These are phyloP conservation scores for Macrophomina tecta DNA, from an alignment of 2,329 filamentous ascomycete genomes.

Conservation along the genomic window DNA sequence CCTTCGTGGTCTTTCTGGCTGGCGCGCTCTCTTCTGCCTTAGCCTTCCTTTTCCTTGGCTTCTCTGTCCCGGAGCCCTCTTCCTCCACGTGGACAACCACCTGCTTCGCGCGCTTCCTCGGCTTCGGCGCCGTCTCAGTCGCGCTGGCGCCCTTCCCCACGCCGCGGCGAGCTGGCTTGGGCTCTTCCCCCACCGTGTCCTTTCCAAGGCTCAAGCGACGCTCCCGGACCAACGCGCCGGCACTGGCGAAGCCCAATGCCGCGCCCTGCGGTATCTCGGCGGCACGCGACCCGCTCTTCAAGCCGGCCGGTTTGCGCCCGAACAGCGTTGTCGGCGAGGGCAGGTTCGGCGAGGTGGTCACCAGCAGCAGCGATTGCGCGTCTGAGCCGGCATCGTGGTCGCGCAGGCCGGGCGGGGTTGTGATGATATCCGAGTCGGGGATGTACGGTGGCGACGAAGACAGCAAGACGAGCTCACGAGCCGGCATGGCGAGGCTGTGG, in stretches of 20 bases:
- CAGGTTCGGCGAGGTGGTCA: slow-evolving; percentile 34
- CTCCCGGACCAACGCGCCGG: slow-evolving; percentile 40
- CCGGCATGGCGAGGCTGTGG: neutral
- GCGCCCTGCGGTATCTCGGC: slow-evolving; percentile 36
- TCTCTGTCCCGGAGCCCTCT: slow-evolving; percentile 28
- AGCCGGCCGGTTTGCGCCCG: slow-evolving; percentile 32
- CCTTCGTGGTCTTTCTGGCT: too few species aligned
- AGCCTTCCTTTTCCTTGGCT: slow-evolving; percentile 7
- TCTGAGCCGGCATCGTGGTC: neutral
- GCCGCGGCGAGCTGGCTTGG: slow-evolving; percentile 12
- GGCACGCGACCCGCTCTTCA: slow-evolving; percentile 37
- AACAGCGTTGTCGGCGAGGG: slow-evolving; percentile 36
- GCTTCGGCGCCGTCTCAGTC: slow-evolving; percentile 1
- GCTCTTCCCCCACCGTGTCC: slow-evolving; percentile 27
- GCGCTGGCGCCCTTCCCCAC: neutral
- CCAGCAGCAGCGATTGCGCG: slow-evolving; percentile 22
- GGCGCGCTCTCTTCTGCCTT: neutral
- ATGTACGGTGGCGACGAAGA: slow-evolving; percentile 36
- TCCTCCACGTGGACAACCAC: neutral
- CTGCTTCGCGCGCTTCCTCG: slow-evolving; percentile 12
- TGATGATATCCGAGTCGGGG: slow-evolving; percentile 21
- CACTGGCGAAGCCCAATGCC: slow-evolving; percentile 38
- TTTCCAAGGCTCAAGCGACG: slow-evolving; percentile 36
- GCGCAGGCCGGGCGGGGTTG: slow-evolving; percentile 8
- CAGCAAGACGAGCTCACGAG: slow-evolving; percentile 34